Base-by-base conservation (phyloP, 116 monocot genomes). In the Thalassia testudinum region DNA sequence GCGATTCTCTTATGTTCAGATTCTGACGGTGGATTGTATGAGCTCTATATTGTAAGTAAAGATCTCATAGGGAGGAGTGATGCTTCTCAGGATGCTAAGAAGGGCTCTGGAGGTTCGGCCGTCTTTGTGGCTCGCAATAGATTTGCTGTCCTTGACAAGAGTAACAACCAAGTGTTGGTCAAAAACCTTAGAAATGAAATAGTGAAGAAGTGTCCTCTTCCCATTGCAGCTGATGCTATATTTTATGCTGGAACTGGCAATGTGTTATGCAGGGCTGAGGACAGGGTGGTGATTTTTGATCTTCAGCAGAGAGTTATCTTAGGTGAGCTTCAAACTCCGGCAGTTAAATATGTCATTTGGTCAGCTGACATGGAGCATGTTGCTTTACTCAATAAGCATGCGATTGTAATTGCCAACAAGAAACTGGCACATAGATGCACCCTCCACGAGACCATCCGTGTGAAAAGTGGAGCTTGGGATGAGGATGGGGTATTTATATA, bases 391-490 rank as follows among this genome's bases (percentile, higher is more conserved):
- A 80, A 80, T 57, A 92, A 92, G 60, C 92, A 92, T 66, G 75
- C 80, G 54, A 80, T 92, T 66, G 80, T 87, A 43, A 80, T 87
- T 66, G 80, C 92, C 52, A 80, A 42, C 53, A 92, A 92, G 70
- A 83, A 80, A 62, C 87, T 92, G 47, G 65, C 69, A 26, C 92
- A 87, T 54, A 52, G 73, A 5, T 92, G 87, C 69, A 92, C 92
- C 1, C 66, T 92, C 21, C 92, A 92, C 42, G 92, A 92, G 75
- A 92, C 92, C 12, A 92, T 87, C 23, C 83, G 92, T 66, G 92
- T 92, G 13, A 92, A 92, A 64, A 87, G 92, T 71, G 92, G 87
- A 47, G 83, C 92, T 38, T 92, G 92, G 92, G 92, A 92, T 73
- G 92, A 92, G 23, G 87, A 83, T 71, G 92, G 87, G 7, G 75